Percentiles rank a stretch among this genome's conserved stretches.
These are phyloP conservation scores for Rosa multiflora DNA, from an alignment of 306 rosid genomes.

Conservation along the genomic window DNA sequence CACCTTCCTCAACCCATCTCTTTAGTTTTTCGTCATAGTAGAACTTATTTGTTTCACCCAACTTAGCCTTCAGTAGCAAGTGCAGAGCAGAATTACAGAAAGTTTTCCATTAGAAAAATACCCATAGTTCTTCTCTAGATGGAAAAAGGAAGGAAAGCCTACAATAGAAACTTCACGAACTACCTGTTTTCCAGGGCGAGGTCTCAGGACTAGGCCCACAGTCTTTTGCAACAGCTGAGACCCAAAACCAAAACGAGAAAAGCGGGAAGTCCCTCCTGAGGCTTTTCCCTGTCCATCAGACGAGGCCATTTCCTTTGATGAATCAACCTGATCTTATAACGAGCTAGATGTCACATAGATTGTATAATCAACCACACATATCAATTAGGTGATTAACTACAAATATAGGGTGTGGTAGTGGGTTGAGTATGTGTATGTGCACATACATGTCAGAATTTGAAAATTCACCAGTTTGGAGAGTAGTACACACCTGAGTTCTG, in stretches of 20 bases:
- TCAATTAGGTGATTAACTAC: not conserved
- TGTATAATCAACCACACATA: slow-evolving; percentile 13
- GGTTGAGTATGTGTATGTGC: not conserved
- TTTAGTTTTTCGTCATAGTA: slow-evolving; percentile 86
- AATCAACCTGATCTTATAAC: slow-evolving; percentile 32
- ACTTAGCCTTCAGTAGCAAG: slow-evolving; percentile 62
- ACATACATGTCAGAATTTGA: not conserved
- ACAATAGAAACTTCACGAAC: slow-evolving; percentile 11
- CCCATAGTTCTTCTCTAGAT: not conserved
- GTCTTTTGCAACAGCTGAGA: slow-evolving; percentile 74
- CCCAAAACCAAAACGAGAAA: slow-evolving; percentile 79
- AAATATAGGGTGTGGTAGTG: not conserved
- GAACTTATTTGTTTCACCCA: slow-evolving; percentile 84
- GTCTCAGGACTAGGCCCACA: slow-evolving; percentile 68
- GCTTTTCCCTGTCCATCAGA: slow-evolving; percentile 57
- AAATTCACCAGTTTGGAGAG: slow-evolving; percentile 3
- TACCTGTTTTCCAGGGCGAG: slow-evolving; percentile 80
- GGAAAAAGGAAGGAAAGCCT: not conserved
- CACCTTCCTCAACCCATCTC: slow-evolving; percentile 96
- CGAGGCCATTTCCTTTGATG: slow-evolving; percentile 48
- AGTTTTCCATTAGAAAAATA: slow-evolving; percentile 24
- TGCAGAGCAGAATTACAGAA: slow-evolving; percentile 26
- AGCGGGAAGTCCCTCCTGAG: slow-evolving; percentile 65
- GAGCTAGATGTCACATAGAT: slow-evolving; percentile 20
- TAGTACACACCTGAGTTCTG: slow-evolving; percentile 66